These are phyloP conservation scores for Rubroboletus pulcherrimus DNA, from an alignment of 768 basidiomycete genomes.

Conservation along the genomic window DNA sequence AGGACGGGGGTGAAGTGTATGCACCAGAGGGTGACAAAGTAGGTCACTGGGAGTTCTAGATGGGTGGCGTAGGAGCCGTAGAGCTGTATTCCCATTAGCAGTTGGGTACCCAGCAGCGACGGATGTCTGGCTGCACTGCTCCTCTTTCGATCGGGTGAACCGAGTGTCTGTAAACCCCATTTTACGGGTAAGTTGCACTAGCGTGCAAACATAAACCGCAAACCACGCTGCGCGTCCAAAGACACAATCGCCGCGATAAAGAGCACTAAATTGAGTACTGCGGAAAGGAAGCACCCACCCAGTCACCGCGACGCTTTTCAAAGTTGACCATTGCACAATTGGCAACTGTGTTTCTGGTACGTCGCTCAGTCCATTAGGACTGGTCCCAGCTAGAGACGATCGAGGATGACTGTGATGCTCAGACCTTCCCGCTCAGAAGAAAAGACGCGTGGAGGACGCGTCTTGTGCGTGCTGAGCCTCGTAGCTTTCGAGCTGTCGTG, in stretches of 20 bases:
- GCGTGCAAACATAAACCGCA: background rate
- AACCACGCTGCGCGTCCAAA: constrained; percentile 9
- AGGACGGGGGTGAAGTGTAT: background rate
- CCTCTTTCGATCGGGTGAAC: background rate
- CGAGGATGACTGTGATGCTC: constrained; percentile 27
- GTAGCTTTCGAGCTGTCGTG: constrained; percentile 30
- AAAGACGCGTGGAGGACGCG: constrained; percentile 14
- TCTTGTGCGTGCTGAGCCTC: constrained; percentile 29
- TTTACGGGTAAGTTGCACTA: background rate
- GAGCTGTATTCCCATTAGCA: background rate
- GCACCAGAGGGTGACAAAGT: constrained; percentile 7
- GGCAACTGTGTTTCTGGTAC: constrained; percentile 30
- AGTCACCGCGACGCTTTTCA: constrained; percentile 28
- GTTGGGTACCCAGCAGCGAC: background rate
- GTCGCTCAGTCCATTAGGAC: constrained; percentile 25
- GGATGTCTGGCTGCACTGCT: background rate
- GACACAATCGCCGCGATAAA: constrained; percentile 23
- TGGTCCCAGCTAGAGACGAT: constrained; percentile 29
- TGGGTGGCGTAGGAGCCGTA: background rate
- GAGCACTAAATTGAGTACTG: background rate
- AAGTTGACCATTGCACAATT: constrained; percentile 15
- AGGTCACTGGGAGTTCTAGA: background rate
- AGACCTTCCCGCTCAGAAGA: constrained; percentile 35
- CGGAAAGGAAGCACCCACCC: constrained; percentile 17
- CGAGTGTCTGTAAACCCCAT: background rate